Conservation (phyloP, 306 rosid genomes). For the Prunus salicina region DNA sequence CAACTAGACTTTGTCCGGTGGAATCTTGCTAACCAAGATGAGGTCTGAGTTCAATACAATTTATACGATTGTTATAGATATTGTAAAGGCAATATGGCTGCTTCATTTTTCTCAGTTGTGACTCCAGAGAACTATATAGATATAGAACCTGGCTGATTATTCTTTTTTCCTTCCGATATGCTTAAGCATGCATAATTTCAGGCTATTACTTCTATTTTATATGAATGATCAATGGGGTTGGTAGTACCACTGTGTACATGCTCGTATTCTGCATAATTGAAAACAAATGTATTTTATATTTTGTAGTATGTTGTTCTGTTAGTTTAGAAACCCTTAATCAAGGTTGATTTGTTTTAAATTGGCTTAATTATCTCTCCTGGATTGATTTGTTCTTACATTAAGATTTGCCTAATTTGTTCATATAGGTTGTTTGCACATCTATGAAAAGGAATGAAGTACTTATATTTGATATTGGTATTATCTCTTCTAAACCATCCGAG, state of each 20-base stretch:
- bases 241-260: neutral
- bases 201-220: neutral
- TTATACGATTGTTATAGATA: neutral
- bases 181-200: neutral
- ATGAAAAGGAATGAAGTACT: conserved; percentile 52
- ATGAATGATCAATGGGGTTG: neutral
- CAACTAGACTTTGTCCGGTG: conserved; percentile 74
- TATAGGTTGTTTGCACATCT: conserved; percentile 79
- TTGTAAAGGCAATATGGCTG: neutral
- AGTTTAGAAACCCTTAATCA: neutral
- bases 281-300: neutral
- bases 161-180: neutral
- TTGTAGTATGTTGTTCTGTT: neutral
- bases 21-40: conserved; percentile 81
- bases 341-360: neutral
- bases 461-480: conserved; percentile 61
- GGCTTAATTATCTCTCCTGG: conserved; percentile 12
- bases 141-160: neutral
- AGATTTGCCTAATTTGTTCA: conserved; percentile 8
- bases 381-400: no score
- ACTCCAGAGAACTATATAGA: neutral
- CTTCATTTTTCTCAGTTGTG: neutral
- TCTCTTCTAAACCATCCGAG: conserved; percentile 67
- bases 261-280: neutral
- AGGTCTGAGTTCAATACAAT: conserved; percentile 42